Evolutionary conservation across 495 filamentous ascomycete genomes (phyloP).

Genomic region (Thozetella sp.): DNA sequence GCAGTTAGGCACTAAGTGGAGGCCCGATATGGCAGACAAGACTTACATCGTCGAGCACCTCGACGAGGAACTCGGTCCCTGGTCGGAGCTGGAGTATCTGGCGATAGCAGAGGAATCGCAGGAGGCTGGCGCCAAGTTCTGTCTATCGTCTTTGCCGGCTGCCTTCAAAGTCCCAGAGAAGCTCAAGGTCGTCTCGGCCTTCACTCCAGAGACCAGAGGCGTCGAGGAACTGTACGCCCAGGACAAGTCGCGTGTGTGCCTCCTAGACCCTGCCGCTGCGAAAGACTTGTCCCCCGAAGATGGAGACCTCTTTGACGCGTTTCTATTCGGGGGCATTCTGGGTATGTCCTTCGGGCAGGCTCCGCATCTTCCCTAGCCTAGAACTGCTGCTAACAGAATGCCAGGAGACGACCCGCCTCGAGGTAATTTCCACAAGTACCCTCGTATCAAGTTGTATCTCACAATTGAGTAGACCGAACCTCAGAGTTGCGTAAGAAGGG

Average conservation of each 20-base stretch:
- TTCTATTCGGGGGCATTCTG: constrained; percentile 94
- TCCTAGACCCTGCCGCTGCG: constrained; percentile 83
- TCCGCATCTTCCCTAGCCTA: constrained; percentile 10
- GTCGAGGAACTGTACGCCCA: constrained; percentile 78
- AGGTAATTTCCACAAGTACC: constrained; percentile 57
- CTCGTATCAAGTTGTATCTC: constrained; percentile 5
- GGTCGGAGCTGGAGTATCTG: constrained; percentile 90
- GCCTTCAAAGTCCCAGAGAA: constrained; percentile 66
- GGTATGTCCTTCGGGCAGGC: constrained; percentile 55
- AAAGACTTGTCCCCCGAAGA: constrained; percentile 83
- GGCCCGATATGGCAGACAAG: constrained; percentile 31
- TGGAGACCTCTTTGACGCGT: constrained; percentile 80
- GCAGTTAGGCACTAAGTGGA: not conserved
- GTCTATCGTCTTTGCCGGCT: constrained; percentile 79
- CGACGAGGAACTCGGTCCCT: constrained; percentile 89
- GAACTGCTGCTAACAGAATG: constrained; percentile 10
- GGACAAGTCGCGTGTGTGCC: constrained; percentile 68
- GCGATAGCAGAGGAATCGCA: constrained; percentile 82
- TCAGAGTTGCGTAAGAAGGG: constrained; percentile 92
- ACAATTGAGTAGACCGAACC: constrained; percentile 70
- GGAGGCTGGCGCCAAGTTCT: constrained; percentile 67
- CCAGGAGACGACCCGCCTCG: constrained; percentile 92
- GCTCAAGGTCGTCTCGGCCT: constrained; percentile 58
- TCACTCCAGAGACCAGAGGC: constrained; percentile 68
- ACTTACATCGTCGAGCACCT: constrained; percentile 92